Evolutionary conservation across 108 stramenopile genomes (phyloP), one percentile per base, ranked within the genome.

Genomic region (Pseudonitzschia multiseries): DNA sequence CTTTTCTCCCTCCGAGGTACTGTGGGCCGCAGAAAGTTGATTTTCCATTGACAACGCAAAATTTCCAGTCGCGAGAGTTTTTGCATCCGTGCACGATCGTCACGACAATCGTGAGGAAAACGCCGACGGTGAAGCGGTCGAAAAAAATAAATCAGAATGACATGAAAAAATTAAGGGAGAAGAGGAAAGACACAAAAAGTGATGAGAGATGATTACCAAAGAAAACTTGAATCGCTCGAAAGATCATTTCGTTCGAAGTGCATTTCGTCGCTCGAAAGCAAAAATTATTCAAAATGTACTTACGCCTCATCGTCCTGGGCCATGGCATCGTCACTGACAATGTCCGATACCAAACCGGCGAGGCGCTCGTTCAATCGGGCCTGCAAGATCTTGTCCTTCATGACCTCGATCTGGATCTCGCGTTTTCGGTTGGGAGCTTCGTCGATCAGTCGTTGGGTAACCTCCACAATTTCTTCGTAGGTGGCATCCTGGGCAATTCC

Each of bases 331-430:
- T 77, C 83, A 59, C 72, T 78, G 41, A 79, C 78, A 59, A 59
- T 59, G 29, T 59, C 57, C 17, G 57, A 63, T 36, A 74, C 44
- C 69, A 91, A 75, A 13, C 90, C 87, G 32, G 84, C 83, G 43
- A 92, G 62, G 13, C 91, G 74, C 67, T 89, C 90, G 60, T 91
- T 86, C 77, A 95, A 77, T 71, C 89, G 87, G 62, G 92, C 83
- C 69, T 90, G 85, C 79, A 92, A 82, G 68, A 95, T 95, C 60
- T 89, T 90, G 70, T 95, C 93, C 73, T 90, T 88, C 13, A 89
- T 83, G 36, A 92, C 75, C 69, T 92, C 89, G 61, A 95, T 81
- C 65, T 83, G 69, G 52, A 92, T 86, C 62, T 87, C 86, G 68
- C 82, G 78, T 81, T 95, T 95, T 24, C 87, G 48, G 65, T 89